Conservation (phyloP, 2,329 filamentous ascomycete genomes). For the Stachybotrys echinatus region DNA sequence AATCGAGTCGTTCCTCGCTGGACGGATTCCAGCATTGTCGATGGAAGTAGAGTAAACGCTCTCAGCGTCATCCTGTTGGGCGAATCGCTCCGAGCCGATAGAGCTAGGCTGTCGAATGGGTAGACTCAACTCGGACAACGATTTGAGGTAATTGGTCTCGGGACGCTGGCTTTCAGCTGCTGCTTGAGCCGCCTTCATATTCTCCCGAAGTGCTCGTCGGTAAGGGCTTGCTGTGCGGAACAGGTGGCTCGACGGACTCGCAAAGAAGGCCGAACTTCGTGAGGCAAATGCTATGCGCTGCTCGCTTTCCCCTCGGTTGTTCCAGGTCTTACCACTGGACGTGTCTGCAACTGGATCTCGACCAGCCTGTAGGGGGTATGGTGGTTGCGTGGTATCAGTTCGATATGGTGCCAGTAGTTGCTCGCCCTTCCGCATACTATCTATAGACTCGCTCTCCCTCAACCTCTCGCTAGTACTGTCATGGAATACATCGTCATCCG, state of each 20-base stretch:
- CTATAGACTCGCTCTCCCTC: background rate
- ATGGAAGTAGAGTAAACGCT: conserved; percentile 41
- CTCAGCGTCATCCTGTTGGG: conserved; percentile 35
- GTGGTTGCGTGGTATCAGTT: background rate
- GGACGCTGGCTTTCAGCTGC: conserved; percentile 15
- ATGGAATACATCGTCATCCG: conserved; percentile 26
- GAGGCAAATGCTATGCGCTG: conserved; percentile 26
- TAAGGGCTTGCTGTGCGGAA: conserved; percentile 53
- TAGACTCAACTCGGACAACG: conserved; percentile 32
- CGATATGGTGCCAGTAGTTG: background rate
- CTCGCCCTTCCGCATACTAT: background rate
- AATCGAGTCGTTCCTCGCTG: background rate
- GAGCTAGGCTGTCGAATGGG: conserved; percentile 33
- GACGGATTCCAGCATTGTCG: conserved; percentile 12
- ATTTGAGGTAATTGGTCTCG: conserved; percentile 32
- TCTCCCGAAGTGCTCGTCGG: conserved; percentile 43
- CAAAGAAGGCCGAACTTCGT: conserved; percentile 45
- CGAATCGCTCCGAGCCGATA: conserved; percentile 31
- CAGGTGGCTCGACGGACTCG: conserved; percentile 43
- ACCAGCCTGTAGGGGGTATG: background rate
- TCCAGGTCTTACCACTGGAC: background rate
- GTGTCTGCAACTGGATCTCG: background rate
- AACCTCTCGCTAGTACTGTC: conserved; percentile 1
- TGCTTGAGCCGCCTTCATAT: conserved; percentile 32
- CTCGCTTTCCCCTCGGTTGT: background rate